Base-by-base conservation (phyloP, 1,139 yeast genomes). In the Kodamaea fungicola region DNA sequence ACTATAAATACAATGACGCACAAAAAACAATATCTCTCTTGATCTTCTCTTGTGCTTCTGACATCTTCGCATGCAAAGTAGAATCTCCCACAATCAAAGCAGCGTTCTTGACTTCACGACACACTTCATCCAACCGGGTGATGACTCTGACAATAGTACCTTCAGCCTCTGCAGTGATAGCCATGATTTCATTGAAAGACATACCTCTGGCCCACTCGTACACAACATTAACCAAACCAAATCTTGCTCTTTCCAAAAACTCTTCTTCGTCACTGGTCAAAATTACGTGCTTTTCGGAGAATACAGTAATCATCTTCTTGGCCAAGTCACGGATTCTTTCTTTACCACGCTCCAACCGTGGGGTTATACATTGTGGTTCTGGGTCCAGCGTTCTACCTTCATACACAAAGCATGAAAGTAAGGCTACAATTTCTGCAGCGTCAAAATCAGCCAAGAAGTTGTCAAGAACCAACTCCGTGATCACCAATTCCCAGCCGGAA, bases 171-270 rank as follows among this genome's bases (percentile, higher is more conserved):
- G 79, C 80, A 46, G 95, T 85, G 46, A 88, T 74, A 43, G 79
- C 83, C 83, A 90, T 92, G 49, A 92, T 92, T 41, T 87, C 94
- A 46, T 84, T 84, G 64, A 92, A 92, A 1, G 94, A 75, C 72
- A 89, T 74, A 2, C 98, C 99, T 47, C 95, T 74, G 1, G 97
- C 97, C 99, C 99, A 92, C 61, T 92, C 97, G 57, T 92, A 92
- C 3, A 92, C 96, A 8, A 89, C 96, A 57, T 89, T 92, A 60
- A 87, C 85, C 53, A 92, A 71, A 0, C 94, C 96, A 62, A 92
- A 92, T 48, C 98, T 68, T 51, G 88, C 83, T 48, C 84, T 75
- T 43, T 88, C 95, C 44, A 82, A 62, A 51, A 89, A 90, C 45
- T 84, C 88, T 37, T 83, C 84, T 52, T 92, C 98, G 41, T 90